Conservation (phyloP, 371 early-diverging fungal genomes). For the Circinella minor region DNA sequence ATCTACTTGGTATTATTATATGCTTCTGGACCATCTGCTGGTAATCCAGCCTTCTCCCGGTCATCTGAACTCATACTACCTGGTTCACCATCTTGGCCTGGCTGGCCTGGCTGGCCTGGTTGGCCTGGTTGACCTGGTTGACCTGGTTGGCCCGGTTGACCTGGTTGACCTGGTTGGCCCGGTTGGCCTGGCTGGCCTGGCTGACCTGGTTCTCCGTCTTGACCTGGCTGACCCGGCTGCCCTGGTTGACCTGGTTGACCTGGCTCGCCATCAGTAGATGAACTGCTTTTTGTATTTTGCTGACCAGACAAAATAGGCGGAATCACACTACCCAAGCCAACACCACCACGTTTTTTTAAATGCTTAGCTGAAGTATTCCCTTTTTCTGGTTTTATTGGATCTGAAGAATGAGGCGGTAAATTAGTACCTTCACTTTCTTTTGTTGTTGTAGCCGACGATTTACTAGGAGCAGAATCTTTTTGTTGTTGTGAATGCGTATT, state of each 20-base stretch:
- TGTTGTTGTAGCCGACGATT: no score
- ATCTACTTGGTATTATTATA: neutral
- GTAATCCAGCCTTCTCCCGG: neutral
- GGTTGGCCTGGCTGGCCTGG: neutral
- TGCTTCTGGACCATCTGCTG: neutral
- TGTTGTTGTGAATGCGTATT: no score
- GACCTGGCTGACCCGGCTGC: neutral
- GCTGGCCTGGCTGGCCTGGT: neutral
- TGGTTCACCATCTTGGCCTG: no score
- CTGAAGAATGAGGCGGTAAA: no score
- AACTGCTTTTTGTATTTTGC: neutral
- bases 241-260: no score
- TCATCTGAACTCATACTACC: conserved; percentile 3
- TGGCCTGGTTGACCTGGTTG: neutral
- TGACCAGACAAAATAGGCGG: neutral
- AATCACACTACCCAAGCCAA: no score
- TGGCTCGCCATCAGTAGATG: no score
- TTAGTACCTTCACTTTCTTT: no score
- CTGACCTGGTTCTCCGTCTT: neutral
- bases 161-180: neutral
- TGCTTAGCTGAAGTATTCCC: no score
- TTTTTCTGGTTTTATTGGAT: no score
- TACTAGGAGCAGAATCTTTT: no score
- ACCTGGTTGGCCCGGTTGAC: neutral
- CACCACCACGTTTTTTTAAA: no score